These are phyloP conservation scores for Colletotrichum neosansevieriae DNA, from an alignment of 2,329 filamentous ascomycete genomes.

Conservation along the genomic window DNA sequence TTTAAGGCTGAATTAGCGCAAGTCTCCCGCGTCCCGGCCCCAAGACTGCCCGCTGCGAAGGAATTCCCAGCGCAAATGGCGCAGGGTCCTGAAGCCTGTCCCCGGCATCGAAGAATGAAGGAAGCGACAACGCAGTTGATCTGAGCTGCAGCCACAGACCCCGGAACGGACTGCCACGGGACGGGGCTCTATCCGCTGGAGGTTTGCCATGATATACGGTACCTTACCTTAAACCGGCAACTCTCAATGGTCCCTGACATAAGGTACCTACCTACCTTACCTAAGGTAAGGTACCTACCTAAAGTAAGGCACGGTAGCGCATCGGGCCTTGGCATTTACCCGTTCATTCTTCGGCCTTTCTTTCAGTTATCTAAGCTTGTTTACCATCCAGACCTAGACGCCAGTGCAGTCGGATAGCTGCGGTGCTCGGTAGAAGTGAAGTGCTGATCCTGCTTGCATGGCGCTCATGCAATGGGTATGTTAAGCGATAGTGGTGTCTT, in stretches of 20 bases:
- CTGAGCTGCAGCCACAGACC: not conserved
- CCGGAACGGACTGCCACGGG: no score
- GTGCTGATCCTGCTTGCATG: not conserved
- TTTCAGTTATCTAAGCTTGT: not conserved
- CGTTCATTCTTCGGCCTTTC: not conserved
- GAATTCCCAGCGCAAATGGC: conserved; percentile 34
- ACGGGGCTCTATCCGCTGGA: not conserved
- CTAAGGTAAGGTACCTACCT: not conserved
- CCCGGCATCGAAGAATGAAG: conserved; percentile 2
- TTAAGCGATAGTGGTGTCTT: conserved; percentile 1
- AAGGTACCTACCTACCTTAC: no score
- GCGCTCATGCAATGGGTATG: not conserved
- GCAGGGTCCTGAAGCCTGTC: conserved; percentile 4
- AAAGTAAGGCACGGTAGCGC: not conserved
- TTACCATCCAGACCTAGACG: not conserved
- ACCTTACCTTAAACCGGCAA: not conserved
- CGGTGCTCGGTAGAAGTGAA: conserved; percentile 2
- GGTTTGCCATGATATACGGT: not conserved
- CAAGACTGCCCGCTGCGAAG: conserved; percentile 22
- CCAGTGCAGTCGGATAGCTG: not conserved
- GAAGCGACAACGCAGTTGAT: not conserved
- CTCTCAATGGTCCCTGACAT: conserved; percentile 18
- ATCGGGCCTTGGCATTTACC: conserved; percentile 3
- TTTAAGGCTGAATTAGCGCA: conserved; percentile 34
- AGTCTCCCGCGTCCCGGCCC: conserved; percentile 16